These are phyloP conservation scores for Chalciporus pseudorubinellus DNA, from an alignment of 768 basidiomycete genomes.

Conservation along the genomic window DNA sequence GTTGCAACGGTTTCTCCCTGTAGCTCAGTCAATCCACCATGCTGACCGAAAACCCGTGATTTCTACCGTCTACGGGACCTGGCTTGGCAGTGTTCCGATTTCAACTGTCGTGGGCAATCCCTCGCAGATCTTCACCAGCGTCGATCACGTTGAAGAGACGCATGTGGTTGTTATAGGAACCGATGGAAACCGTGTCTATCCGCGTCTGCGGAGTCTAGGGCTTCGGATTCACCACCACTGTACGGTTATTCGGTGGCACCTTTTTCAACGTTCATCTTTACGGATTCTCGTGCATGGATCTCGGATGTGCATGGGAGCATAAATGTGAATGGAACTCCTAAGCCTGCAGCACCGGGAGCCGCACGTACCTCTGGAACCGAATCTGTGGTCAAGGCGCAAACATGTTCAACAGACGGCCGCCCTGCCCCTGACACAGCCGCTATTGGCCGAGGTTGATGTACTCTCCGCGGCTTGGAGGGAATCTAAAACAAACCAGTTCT, in stretches of 20 bases:
- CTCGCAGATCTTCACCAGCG: conserved; percentile 47
- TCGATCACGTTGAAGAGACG: conserved; percentile 50
- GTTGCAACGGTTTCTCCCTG: not conserved
- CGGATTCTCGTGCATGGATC: conserved; percentile 4
- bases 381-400: not conserved
- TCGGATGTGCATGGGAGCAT: not conserved
- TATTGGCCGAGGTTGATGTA: not conserved
- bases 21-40: not conserved
- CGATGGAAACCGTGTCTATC: conserved; percentile 36
- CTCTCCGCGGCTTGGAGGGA: not conserved
- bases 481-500: conserved; percentile 1
- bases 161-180: conserved; percentile 35
- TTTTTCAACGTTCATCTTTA: not conserved
- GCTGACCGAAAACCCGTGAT: not conserved
- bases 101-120: conserved; percentile 46
- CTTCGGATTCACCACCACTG: conserved; percentile 1
- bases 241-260: not conserved
- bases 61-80: not conserved
- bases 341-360: not conserved
- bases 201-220: conserved; percentile 2
- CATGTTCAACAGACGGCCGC: not conserved
- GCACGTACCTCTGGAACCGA: not conserved
- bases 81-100: conserved; percentile 39
- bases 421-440: not conserved
- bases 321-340: not conserved